Conservation (phyloP, 352 stramenopile genomes). For the Lagenidium giganteum region DNA sequence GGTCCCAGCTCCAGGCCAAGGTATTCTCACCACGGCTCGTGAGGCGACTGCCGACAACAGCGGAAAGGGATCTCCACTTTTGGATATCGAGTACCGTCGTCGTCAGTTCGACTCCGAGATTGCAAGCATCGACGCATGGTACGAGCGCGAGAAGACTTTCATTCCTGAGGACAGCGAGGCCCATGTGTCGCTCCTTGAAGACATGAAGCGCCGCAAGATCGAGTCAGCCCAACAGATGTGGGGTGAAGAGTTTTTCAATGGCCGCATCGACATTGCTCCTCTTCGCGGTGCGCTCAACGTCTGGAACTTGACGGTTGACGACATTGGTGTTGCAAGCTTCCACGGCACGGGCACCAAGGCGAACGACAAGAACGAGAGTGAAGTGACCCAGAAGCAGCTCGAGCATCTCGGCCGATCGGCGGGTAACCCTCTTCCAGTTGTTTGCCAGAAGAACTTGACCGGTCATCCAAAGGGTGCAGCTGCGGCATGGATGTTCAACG, state of each 20-base stretch:
- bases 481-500: constrained; percentile 82
- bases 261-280: constrained; percentile 60
- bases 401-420: constrained; percentile 61
- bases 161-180: constrained; percentile 25
- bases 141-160: constrained; percentile 43
- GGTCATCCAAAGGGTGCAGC: constrained; percentile 80
- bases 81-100: constrained; percentile 71
- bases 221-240: constrained; percentile 60
- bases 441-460: constrained; percentile 83
- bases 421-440: constrained; percentile 72
- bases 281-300: constrained; percentile 68
- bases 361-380: constrained; percentile 87
- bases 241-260: constrained; percentile 61
- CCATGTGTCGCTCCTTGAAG: constrained; percentile 40
- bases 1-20: constrained; percentile 77
- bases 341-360: constrained; percentile 79
- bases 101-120: constrained; percentile 74
- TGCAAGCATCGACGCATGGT: constrained; percentile 69
- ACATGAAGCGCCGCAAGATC: constrained; percentile 68
- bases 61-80: constrained; percentile 33
- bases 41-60: constrained; percentile 25
- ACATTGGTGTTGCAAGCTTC: constrained; percentile 81
- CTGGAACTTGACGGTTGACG: constrained; percentile 78
- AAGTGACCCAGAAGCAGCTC: constrained; percentile 84
- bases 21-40: constrained; percentile 81